A percentile compares a stretch with the other conserved stretches of the same genome.
These are phyloP conservation scores for Aleurites moluccanus DNA, from an alignment of 441 rosid species.

Conservation along the genomic window DNA sequence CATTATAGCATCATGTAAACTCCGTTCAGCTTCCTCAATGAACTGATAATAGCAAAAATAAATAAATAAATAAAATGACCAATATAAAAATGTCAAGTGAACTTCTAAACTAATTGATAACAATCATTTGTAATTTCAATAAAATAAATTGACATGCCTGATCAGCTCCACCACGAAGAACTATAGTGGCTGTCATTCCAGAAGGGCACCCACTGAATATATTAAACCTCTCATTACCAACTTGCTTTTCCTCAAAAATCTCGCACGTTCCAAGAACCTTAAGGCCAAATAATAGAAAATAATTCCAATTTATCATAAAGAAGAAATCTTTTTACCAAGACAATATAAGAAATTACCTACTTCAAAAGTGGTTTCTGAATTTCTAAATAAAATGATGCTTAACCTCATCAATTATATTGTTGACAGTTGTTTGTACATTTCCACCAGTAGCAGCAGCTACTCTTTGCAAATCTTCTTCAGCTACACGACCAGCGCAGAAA, in stretches of 20 bases:
- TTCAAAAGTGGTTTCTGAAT: slow-evolving; percentile 5
- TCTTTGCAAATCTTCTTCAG: slow-evolving; percentile 90
- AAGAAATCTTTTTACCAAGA: not conserved
- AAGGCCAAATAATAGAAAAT: slow-evolving; percentile 27
- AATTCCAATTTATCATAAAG: slow-evolving; percentile 21
- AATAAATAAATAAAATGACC: not conserved
- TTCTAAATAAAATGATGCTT: slow-evolving; percentile 13
- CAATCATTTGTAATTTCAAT: slow-evolving; percentile 13
- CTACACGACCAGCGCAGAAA: slow-evolving; percentile 98
- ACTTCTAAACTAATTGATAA: slow-evolving; percentile 10
- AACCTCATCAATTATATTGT: slow-evolving; percentile 90
- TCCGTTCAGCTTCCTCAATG: slow-evolving; percentile 99
- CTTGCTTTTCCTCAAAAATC: slow-evolving; percentile 94
- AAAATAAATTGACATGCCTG: slow-evolving; percentile 54
- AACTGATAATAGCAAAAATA: slow-evolving; percentile 48
- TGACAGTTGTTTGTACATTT: slow-evolving; percentile 93
- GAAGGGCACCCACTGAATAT: slow-evolving; percentile 99
- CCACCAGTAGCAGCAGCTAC: slow-evolving; percentile 99
- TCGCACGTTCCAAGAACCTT: slow-evolving; percentile 98
- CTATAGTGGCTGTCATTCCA: slow-evolving; percentile 90
- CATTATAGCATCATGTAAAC: slow-evolving; percentile 99
- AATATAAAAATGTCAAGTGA: slow-evolving; percentile 1
- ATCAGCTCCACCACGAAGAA: slow-evolving; percentile 99
- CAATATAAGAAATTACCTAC: not conserved
- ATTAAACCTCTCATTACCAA: slow-evolving; percentile 97